Percentiles rank a stretch among this genome's conserved stretches.
Evolutionary conservation across 2,329 filamentous ascomycete genomes (phyloP).

Genomic region (Diaporthe longicolla): DNA sequence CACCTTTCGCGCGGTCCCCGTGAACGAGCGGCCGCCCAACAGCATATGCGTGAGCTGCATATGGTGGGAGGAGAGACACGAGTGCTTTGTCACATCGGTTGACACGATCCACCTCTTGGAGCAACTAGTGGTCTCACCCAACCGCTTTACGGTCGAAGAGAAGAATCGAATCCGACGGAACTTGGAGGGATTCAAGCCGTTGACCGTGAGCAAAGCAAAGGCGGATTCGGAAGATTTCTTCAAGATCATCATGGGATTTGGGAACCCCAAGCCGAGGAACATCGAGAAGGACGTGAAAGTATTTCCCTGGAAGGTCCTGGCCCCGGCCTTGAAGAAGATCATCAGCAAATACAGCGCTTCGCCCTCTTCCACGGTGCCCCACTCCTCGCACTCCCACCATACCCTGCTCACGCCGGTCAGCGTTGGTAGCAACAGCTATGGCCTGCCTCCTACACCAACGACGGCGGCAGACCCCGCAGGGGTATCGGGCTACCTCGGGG

Average conservation of each 20-base stretch:
- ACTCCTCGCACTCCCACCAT: constrained; percentile 45
- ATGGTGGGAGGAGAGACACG: constrained; percentile 91
- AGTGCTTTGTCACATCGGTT: constrained; percentile 95
- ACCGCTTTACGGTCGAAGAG: constrained; percentile 94
- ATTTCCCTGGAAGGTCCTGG: constrained; percentile 94
- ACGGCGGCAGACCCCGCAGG: constrained; percentile 54
- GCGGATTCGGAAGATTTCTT: constrained; percentile 96
- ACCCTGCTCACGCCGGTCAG: constrained; percentile 58
- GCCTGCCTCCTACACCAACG: constrained; percentile 63
- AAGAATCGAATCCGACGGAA: constrained; percentile 98
- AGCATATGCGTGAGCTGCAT: constrained; percentile 98
- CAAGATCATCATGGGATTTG: constrained; percentile 98
- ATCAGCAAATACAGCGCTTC: constrained; percentile 90
- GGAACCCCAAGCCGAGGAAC: constrained; percentile 93
- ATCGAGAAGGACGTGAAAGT: constrained; percentile 99
- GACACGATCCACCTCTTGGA: constrained; percentile 97
- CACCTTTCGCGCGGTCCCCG: constrained; percentile 83
- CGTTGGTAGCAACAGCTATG: constrained; percentile 56
- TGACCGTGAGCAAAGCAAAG: constrained; percentile 95
- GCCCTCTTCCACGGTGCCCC: constrained; percentile 44
- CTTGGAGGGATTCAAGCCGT: constrained; percentile 91
- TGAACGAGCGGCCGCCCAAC: constrained; percentile 83
- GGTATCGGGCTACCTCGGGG: constrained; percentile 55
- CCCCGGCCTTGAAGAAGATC: constrained; percentile 93
- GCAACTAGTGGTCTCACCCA: constrained; percentile 81